Base-by-base conservation (phyloP, 2,329 filamentous ascomycete species). In the Stemphylium vesicarium region DNA sequence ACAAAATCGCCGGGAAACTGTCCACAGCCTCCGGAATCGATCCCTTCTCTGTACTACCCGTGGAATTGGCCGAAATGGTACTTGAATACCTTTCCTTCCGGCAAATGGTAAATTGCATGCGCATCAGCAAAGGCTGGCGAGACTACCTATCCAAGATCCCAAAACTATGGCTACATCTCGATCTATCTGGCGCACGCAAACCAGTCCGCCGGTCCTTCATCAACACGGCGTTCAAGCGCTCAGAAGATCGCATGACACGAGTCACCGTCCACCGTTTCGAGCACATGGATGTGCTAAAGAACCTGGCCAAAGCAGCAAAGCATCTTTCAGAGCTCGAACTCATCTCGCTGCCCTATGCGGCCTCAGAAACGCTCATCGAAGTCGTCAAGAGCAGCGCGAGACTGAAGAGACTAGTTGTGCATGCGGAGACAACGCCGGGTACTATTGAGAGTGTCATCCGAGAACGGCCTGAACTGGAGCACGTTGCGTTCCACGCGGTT, bases 121-220 rank as follows among this genome's bases (percentile, higher is more conserved):
- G 81, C 7, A 84, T 87, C 2, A 86, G 80, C 33, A 83, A 79
- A 68, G 72, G 75, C 42, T 88, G 85, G 85, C 74, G 78, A 10
- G 70, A 66, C n/a, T 80, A 84, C 39, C 74, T 87, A 0, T 71
- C 70, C 9, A 79, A 78, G 4, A 68, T 79, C 22, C 75, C 78
- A 0, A 71, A 72, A 8, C 73, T 85, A 1, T 85, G 85, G 82
- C 75, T 73, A 53, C 70, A 82, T 53, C 69, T 88, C 10, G 84
- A 87, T 58, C 75, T 87, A 8, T 79, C 78, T 2, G 69, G 67
- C 3, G 79, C 81, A 5, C 74, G 68, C 24, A 75, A 69, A 57
- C 72, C 73, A 3, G 78, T 85, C 3, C 66, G 65, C n/a, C 71
- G 70, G 4, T 59, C 54, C 10, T 81, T 81, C 51, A 60, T 81